Evolutionary conservation across 805 yeast genomes (phyloP).

Genomic region (Metschnikowia matae): DNA sequence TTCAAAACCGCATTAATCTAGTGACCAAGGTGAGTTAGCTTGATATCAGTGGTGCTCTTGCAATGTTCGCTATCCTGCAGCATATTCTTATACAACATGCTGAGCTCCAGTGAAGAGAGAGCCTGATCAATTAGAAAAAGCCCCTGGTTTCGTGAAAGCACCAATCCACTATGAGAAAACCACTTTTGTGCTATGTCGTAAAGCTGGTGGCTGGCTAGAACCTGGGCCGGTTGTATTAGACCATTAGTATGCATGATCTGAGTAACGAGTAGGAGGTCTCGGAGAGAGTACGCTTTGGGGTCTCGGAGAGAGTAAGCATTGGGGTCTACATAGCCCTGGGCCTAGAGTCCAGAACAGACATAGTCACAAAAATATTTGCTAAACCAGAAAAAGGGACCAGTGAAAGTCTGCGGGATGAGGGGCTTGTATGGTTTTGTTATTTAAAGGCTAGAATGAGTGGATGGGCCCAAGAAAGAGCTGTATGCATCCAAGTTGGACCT

Average conservation of each 20-base stretch:
- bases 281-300: conserved; percentile 17
- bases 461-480: neutral
- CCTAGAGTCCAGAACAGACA: neutral
- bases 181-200: conserved; percentile 25
- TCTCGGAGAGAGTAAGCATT: too few species aligned
- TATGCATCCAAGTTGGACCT: conserved; percentile 3
- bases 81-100: conserved; percentile 25
- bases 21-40: too few species aligned
- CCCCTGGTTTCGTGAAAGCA: conserved; percentile 20
- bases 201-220: conserved; percentile 18
- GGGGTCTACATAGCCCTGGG: conserved; percentile 6
- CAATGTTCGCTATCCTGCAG: conserved; percentile 24
- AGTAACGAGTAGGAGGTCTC: conserved; percentile 34
- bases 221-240: conserved; percentile 23
- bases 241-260: conserved; percentile 37
- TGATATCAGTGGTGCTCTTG: conserved; percentile 33
- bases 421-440: neutral
- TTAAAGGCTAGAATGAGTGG: neutral
- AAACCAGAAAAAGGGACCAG: too few species aligned
- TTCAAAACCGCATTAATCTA: too few species aligned
- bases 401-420: neutral
- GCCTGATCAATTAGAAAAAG: conserved; percentile 15
- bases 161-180: conserved; percentile 28
- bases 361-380: neutral
- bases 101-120: conserved; percentile 20